Evolutionary conservation across 2,329 filamentous ascomycete genomes (phyloP), one percentile per base, ranked within the genome.

Genomic region (Alternaria hordeiaustralica): DNA sequence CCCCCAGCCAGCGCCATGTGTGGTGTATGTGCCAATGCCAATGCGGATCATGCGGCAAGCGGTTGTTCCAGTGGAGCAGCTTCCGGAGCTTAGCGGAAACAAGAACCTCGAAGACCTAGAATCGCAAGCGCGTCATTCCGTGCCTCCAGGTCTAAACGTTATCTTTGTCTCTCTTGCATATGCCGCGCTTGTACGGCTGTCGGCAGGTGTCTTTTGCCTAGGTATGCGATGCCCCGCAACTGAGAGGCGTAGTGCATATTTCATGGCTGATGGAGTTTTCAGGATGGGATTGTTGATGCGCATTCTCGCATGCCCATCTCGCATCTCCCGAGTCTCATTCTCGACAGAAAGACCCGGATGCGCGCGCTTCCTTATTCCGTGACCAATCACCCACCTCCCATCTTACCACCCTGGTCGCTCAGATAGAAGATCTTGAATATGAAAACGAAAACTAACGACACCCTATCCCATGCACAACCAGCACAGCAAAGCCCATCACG

Each of bases 21-120:
- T 33, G 30, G 13, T 33, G 6, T 15, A 33, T 33, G 33, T n/a
- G 15, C 33, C 33, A 36, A 36, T 41, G 30, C 44, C 45, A 26
- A 57, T 51, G 59, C 59, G 59, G 53, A 61, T 61, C 59, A 61
- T 61, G 54, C 58, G 58, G 58, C 58, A 59, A 45, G 56, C 41
- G 57, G 57, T 25, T 45, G 47, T 25, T 33, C 49, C 28, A 54
- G 57, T 59, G 55, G 55, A 58, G 45, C 44, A 25, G 15, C 23
- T 58, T 33, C 55, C 36, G 54, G 54, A 58, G 46, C 33, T 61
- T 58, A 28, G 53, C 58, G 53, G 58, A 50, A 44, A 43, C 44
- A 56, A 33, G 23, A 45, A 56, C 26, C 25, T 28, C 18, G 28
- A 47, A 20, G 44, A 47, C 44, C 44, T 49, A 41, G 55, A 41